phyloP scores from a whole-genome alignment of 306 rosid genomes.

The Carpinus fangiana region DNA sequence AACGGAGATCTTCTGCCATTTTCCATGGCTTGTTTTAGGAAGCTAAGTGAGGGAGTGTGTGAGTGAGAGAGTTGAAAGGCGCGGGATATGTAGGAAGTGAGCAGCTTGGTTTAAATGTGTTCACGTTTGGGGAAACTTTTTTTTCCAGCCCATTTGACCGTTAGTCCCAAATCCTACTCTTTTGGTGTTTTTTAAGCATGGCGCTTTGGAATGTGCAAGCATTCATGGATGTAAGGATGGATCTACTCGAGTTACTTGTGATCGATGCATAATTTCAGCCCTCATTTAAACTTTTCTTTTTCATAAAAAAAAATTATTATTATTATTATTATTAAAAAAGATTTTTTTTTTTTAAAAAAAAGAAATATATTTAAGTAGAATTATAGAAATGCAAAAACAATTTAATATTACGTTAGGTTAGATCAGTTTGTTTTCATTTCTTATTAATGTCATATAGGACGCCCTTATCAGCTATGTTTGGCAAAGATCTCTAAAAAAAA shows the following conservation, averaged over 20 bases:
- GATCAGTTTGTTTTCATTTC: too few species aligned
- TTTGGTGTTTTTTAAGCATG: background rate
- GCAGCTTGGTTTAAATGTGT: slow-evolving; percentile 72
- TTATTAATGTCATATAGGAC: background rate
- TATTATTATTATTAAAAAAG: too few species aligned
- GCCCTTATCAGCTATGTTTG: too few species aligned
- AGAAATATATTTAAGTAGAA: background rate
- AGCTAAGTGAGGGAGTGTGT: slow-evolving; percentile 30
- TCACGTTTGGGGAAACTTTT: slow-evolving; percentile 62
- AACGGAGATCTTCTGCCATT: slow-evolving; percentile 61
- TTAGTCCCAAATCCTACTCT: slow-evolving; percentile 36
- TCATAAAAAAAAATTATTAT: too few species aligned
- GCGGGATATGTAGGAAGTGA: slow-evolving; percentile 73
- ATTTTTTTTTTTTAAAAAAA: too few species aligned
- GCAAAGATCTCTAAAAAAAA: too few species aligned
- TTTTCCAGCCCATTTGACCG: slow-evolving; percentile 67
- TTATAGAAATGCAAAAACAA: background rate
- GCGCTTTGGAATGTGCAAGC: background rate
- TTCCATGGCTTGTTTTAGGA: slow-evolving; percentile 52
- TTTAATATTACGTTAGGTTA: background rate
- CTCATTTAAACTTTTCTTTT: background rate
- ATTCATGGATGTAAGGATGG: background rate
- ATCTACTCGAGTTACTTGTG: background rate
- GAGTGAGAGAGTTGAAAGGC: slow-evolving; percentile 44
- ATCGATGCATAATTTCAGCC: background rate